These are phyloP conservation scores for Dioscorea alata DNA, from an alignment of 106 monocot genomes.

Conservation along the genomic window DNA sequence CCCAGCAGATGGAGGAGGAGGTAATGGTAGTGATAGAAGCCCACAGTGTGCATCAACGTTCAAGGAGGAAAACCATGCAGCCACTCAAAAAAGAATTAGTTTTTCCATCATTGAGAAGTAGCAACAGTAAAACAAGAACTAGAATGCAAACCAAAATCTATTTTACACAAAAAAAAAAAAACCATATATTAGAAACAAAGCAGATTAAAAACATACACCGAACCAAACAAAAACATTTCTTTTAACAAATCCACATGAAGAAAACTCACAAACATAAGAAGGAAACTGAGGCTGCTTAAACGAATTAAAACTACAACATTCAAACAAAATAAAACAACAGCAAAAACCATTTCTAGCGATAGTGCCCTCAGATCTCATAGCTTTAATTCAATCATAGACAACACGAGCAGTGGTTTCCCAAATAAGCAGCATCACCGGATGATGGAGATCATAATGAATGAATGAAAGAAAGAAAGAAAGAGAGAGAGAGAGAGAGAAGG, in stretches of 20 bases:
- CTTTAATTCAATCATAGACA: not conserved
- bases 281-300: no score
- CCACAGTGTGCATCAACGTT: not conserved
- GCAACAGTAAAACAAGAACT: not conserved
- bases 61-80: not conserved
- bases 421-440: not conserved
- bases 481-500: not conserved
- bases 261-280: no score
- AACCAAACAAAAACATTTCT: no score
- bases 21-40: not conserved
- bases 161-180: not conserved
- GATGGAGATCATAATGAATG: not conserved
- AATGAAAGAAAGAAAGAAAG: not conserved
- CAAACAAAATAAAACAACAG: not conserved
- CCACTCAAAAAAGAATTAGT: not conserved
- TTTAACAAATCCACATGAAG: no score
- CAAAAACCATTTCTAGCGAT: not conserved
- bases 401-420: not conserved
- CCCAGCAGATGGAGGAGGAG: not conserved
- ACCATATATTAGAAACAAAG: not conserved
- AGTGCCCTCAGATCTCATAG: constrained; percentile 8
- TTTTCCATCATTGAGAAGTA: not conserved
- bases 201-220: not conserved
- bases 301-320: not conserved
- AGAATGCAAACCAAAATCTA: not conserved